Evolutionary conservation across 2,329 filamentous ascomycete genomes (phyloP), one percentile per base, ranked within the genome.

Genomic region (Clonostachys chloroleuca): DNA sequence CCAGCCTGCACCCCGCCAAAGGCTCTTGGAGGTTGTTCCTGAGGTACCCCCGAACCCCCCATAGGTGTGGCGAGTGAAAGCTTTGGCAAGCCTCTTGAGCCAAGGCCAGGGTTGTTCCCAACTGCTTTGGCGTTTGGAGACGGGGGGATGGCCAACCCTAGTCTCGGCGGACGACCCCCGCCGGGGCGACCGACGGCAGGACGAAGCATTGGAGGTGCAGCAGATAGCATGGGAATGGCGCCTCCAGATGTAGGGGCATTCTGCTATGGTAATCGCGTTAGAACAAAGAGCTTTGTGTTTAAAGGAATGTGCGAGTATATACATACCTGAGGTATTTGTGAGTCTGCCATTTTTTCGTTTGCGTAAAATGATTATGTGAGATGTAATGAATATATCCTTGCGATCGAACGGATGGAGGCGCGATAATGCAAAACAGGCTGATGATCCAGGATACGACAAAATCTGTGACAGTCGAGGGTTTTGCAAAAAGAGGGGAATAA

Each of bases 121-220:
- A 94, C 82, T 3, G 92, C 84, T 65, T 92, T 89, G 52, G 77
- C 86, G 68, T 83, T 92, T 43, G 90, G 89, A 35, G 90, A 95
- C 1, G 88, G 84, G 36, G 92, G 92, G 49, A 97, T 97, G 42
- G 92, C 89, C 48, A 97, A 81, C 41, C 91, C 92, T 49, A 97
- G 79, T 58, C 87, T 84, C 30, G 90, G 90, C 46, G 86, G 77
- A 53, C 87, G 78, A 50, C 77, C 73, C 49, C 81, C 83, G 56
- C 75, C 77, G 52, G 77, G 77, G 54, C 74, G 75, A 53, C 89
- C 87, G 48, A 95, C 84, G 51, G 90, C 89, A 47, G 90, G 88
- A 51, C 90, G 86, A 48, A 95, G 84, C 49, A 95, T 81, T 51
- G 89, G 89, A 18, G 36, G 36, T n/a, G 36, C 36, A 39, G 36